Evolutionary conservation across 768 basidiomycete genomes (phyloP).

Genomic region (Suillus placidus): DNA sequence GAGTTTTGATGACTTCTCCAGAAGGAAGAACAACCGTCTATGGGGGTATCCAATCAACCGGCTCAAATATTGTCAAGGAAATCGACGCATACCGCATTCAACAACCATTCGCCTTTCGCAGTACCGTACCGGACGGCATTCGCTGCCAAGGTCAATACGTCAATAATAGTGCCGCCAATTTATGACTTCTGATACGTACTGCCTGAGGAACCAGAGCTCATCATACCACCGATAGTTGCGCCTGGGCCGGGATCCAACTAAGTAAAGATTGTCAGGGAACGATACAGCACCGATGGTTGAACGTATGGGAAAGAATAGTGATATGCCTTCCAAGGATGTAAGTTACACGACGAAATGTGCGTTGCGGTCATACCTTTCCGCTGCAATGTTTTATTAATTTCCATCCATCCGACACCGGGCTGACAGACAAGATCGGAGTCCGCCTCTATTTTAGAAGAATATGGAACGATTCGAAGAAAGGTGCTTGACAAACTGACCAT

Average conservation of each 20-base stretch:
- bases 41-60: slow-evolving; percentile 2
- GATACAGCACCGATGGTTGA: neutral
- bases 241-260: slow-evolving; percentile 78
- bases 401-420: slow-evolving; percentile 71
- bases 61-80: neutral
- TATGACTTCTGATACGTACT: slow-evolving; percentile 45
- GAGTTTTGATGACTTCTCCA: slow-evolving; percentile 90
- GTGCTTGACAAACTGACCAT: slow-evolving; percentile 47
- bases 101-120: slow-evolving; percentile 88
- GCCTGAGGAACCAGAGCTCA: slow-evolving; percentile 85
- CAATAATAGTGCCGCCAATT: neutral
- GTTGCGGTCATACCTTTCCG: slow-evolving; percentile 48
- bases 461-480: neutral
- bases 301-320: slow-evolving; percentile 80
- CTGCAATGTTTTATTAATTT: slow-evolving; percentile 67
- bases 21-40: slow-evolving; percentile 89
- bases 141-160: slow-evolving; percentile 39
- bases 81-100: slow-evolving; percentile 63
- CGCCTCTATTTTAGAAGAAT: slow-evolving; percentile 43
- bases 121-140: slow-evolving; percentile 89
- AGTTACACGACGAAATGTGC: neutral
- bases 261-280: neutral
- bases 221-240: slow-evolving; percentile 86
- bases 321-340: slow-evolving; percentile 51
- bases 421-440: slow-evolving; percentile 79